A percentile compares a stretch with the other conserved stretches of the same genome.
phyloP scores from a whole-genome alignment of 2,329 filamentous ascomycete species.

The Phoma sp. region DNA sequence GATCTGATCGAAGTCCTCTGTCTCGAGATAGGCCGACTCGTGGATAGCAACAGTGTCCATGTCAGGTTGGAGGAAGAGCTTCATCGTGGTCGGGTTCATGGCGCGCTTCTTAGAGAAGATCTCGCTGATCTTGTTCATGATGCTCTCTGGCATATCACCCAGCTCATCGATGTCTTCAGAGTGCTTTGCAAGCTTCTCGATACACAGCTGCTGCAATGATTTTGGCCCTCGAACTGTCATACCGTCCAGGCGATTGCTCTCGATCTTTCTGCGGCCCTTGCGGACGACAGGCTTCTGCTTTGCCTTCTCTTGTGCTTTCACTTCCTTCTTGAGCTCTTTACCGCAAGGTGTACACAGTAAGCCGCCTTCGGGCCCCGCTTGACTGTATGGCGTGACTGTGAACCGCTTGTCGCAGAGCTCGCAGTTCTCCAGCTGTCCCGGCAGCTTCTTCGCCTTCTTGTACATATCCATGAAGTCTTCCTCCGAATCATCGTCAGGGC shows the following conservation, averaged over 20 bases:
- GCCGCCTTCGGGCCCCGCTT: slow-evolving; percentile 80
- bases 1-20: slow-evolving; percentile 79
- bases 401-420: slow-evolving; percentile 86
- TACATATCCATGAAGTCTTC: slow-evolving; percentile 61
- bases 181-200: slow-evolving; percentile 67
- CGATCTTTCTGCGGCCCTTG: slow-evolving; percentile 73
- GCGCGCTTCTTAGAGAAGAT: slow-evolving; percentile 69
- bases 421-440: slow-evolving; percentile 88
- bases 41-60: slow-evolving; percentile 64
- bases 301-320: slow-evolving; percentile 64
- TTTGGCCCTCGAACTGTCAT: slow-evolving; percentile 69
- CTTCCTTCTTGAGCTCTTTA: slow-evolving; percentile 72
- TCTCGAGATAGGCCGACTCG: slow-evolving; percentile 69
- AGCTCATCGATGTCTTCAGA: slow-evolving; percentile 69
- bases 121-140: slow-evolving; percentile 65
- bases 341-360: slow-evolving; percentile 85
- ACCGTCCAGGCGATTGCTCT: slow-evolving; percentile 86
- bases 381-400: slow-evolving; percentile 88
- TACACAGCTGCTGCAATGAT: slow-evolving; percentile 68
- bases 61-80: slow-evolving; percentile 59
- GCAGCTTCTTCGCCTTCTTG: slow-evolving; percentile 65
- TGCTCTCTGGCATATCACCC: slow-evolving; percentile 63
- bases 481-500: slow-evolving; percentile 52
- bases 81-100: slow-evolving; percentile 58
- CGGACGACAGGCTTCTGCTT: slow-evolving; percentile 63